Conservation (phyloP, 2,329 filamentous ascomycete species). For the Thermothelomyces thermophilus region DNA sequence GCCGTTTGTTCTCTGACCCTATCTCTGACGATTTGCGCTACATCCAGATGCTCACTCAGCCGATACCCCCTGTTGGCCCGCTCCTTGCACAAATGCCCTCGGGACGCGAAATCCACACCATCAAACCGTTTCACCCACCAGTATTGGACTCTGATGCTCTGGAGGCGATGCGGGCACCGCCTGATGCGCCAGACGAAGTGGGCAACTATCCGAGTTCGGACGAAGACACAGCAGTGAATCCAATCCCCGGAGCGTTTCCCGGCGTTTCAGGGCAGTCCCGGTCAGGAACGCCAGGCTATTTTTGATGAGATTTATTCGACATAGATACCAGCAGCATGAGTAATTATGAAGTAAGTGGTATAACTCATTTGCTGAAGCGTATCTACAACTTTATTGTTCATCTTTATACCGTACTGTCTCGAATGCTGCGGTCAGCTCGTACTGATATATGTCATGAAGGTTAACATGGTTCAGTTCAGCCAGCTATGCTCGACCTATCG, state of each 20-base stretch:
- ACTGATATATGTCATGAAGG: too few species aligned
- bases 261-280: constrained; percentile 38
- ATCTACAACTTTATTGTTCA: too few species aligned
- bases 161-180: constrained; percentile 51
- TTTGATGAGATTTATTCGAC: constrained; percentile 4
- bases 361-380: too few species aligned
- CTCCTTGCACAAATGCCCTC: constrained; percentile 76
- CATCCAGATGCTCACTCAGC: constrained; percentile 67
- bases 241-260: constrained; percentile 44
- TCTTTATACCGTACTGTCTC: too few species aligned
- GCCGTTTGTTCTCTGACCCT: not conserved
- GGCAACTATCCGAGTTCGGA: constrained; percentile 39
- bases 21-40: not conserved
- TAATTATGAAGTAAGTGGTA: not conserved
- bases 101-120: constrained; percentile 74
- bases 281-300: constrained; percentile 36
- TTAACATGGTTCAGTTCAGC: too few species aligned
- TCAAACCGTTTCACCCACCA: constrained; percentile 62
- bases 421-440: too few species aligned
- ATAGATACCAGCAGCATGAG: not conserved
- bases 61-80: constrained; percentile 63
- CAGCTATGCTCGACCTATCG: too few species aligned
- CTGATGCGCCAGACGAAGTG: constrained; percentile 40
- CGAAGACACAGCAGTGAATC: constrained; percentile 31
- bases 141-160: constrained; percentile 59